phyloP scores from a whole-genome alignment of 1,284 basidiomycete species.

The Boletus semigastroideus region DNA sequence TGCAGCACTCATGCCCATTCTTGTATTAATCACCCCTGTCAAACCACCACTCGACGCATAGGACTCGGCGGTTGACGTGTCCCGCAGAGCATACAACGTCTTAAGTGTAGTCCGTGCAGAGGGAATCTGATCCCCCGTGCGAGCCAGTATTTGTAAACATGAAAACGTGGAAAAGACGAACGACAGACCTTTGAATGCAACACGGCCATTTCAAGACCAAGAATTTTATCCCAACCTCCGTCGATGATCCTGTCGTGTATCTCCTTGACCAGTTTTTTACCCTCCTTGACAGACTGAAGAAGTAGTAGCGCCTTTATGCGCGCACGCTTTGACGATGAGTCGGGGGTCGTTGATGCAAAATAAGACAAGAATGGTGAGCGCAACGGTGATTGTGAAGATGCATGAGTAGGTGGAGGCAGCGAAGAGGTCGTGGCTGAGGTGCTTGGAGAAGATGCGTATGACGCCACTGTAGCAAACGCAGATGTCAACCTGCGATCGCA shows the following conservation, averaged over 20 bases:
- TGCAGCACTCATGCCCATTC: conserved; percentile 47
- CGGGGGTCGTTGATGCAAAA: conserved; percentile 67
- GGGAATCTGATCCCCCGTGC: conserved; percentile 46
- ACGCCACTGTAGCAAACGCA: conserved; percentile 41
- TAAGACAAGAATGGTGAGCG: conserved; percentile 56
- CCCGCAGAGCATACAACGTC: conserved; percentile 67
- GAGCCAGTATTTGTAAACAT: not conserved
- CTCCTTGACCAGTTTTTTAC: conserved; percentile 29
- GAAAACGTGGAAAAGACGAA: not conserved
- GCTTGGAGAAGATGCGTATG: conserved; percentile 39
- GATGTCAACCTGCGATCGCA: not conserved
- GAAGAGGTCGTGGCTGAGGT: conserved; percentile 1
- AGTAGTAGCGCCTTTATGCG: conserved; percentile 79
- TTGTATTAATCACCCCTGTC: conserved; percentile 52
- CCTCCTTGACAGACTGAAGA: conserved; percentile 58
- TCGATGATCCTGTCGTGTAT: conserved; percentile 21
- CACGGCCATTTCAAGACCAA: conserved; percentile 76
- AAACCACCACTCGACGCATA: conserved; percentile 74
- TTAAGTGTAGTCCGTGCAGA: conserved; percentile 67
- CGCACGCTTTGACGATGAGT: conserved; percentile 68
- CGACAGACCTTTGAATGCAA: conserved; percentile 73
- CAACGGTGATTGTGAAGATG: conserved; percentile 9
- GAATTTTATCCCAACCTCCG: conserved; percentile 41
- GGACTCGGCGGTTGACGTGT: conserved; percentile 74
- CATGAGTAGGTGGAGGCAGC: not conserved